phyloP scores from a whole-genome alignment of 352 stramenopile genomes.

The Pseudoperonospora humuli region DNA sequence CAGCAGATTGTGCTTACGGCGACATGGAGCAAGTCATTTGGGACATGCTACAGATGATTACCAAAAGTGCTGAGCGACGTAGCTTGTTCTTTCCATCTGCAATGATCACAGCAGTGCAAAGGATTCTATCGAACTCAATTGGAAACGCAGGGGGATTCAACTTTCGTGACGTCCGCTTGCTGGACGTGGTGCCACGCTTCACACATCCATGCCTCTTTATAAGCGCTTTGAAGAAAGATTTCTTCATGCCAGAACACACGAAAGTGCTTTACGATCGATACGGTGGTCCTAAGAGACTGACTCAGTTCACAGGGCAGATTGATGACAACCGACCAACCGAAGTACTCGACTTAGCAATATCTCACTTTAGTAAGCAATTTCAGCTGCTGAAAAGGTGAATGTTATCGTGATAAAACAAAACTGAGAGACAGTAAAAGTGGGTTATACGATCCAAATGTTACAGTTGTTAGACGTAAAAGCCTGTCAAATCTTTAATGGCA shows the following conservation, averaged over 20 bases:
- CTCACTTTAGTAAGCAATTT: conserved; percentile 29
- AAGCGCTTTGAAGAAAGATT: conserved; percentile 62
- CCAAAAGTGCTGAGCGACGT: conserved; percentile 59
- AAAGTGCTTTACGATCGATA: conserved; percentile 46
- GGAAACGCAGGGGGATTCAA: conserved; percentile 51
- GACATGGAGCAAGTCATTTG: conserved; percentile 72
- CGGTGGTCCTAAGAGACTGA: conserved; percentile 47
- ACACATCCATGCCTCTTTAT: conserved; percentile 56
- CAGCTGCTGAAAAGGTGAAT: conserved; percentile 14
- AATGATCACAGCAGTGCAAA: conserved; percentile 60
- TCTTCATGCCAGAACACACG: conserved; percentile 57
- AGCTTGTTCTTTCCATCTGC: conserved; percentile 49
- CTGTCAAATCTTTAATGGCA: conserved; percentile 3
- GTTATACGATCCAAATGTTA: too few species aligned
- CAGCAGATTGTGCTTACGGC: conserved; percentile 55
- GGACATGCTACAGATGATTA: conserved; percentile 68
- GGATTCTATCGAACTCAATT: conserved; percentile 61
- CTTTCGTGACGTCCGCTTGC: conserved; percentile 41
- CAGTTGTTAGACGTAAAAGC: too few species aligned
- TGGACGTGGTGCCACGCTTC: conserved; percentile 37
- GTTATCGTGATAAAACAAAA: too few species aligned
- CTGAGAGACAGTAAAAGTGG: too few species aligned
- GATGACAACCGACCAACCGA: conserved; percentile 51
- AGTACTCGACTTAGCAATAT: conserved; percentile 34
- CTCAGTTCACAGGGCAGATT: conserved; percentile 47